Conservation (phyloP, 495 filamentous ascomycete species). For the Tuber aestivum region DNA sequence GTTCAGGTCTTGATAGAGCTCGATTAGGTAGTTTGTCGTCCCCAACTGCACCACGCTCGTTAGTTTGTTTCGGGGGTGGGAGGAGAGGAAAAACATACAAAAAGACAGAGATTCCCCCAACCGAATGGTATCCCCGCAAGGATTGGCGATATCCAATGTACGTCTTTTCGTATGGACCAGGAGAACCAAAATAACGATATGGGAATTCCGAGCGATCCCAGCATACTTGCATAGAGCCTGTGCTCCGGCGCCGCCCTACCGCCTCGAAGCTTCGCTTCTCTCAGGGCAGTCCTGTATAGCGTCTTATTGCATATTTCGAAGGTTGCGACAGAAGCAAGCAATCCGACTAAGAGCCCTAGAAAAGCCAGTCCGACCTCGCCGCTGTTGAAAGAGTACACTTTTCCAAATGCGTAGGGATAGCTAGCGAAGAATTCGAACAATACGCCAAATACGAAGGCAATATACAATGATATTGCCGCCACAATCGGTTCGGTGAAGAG, state of each 20-base stretch:
- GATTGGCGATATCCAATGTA: slow-evolving; percentile 47
- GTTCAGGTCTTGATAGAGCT: slow-evolving; percentile 55
- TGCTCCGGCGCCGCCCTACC: slow-evolving; percentile 50
- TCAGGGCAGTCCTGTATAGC: slow-evolving; percentile 29
- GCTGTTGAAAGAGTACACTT: slow-evolving; percentile 49
- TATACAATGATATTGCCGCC: slow-evolving; percentile 54
- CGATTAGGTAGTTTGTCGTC: slow-evolving; percentile 52
- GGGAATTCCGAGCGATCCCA: slow-evolving; percentile 54
- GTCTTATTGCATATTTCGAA: slow-evolving; percentile 25
- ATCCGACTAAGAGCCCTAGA: slow-evolving; percentile 53
- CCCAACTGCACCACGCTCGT: slow-evolving; percentile 37
- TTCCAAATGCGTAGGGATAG: slow-evolving; percentile 52
- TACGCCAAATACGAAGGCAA: slow-evolving; percentile 56
- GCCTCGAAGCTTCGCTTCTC: slow-evolving; percentile 36
- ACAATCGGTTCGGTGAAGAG: slow-evolving; percentile 61
- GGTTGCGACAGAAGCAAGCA: slow-evolving; percentile 48
- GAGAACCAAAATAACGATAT: slow-evolving; percentile 47
- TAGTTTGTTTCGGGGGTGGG: not conserved
- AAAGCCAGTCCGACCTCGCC: slow-evolving; percentile 55
- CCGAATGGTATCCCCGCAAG: slow-evolving; percentile 57
- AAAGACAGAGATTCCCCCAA: slow-evolving; percentile 60
- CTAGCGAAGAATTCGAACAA: slow-evolving; percentile 61
- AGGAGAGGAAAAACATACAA: slow-evolving; percentile 43
- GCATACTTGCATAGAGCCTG: slow-evolving; percentile 54
- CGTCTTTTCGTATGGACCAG: slow-evolving; percentile 45